Conservation (phyloP, 345 rosid genomes). For the Hevea brasiliensis region DNA sequence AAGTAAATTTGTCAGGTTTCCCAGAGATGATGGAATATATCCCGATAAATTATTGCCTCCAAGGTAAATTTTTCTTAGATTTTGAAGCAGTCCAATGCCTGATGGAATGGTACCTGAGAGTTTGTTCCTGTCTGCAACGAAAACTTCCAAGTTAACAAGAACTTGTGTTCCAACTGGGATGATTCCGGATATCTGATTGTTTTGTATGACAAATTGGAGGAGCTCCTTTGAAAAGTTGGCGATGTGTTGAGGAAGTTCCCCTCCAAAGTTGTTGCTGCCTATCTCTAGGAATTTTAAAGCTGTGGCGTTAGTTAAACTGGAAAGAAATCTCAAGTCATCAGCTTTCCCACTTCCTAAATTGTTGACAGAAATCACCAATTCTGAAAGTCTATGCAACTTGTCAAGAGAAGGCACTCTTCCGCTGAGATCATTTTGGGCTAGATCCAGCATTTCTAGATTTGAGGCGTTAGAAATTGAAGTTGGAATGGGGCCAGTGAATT, state of each 20-base stretch:
- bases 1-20: constrained; percentile 5
- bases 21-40: constrained; percentile 5
- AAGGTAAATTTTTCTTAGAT: neutral
- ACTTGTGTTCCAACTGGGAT: constrained; percentile 2
- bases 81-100: constrained; percentile 8
- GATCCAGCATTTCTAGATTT: neutral
- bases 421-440: neutral
- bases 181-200: constrained; percentile 5
- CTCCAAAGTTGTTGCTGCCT: constrained; percentile 1
- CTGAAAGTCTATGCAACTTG: neutral
- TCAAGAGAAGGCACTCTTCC: constrained; percentile 10
- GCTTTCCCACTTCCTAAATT: constrained; percentile 8
- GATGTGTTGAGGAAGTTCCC: neutral
- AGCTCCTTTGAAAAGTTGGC: neutral
- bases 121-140: neutral
- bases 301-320: constrained; percentile 4
- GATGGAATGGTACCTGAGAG: constrained; percentile 10
- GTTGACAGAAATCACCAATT: neutral
- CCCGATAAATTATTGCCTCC: neutral
- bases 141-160: neutral
- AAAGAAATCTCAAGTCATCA: constrained; percentile 9
- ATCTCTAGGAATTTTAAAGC: neutral
- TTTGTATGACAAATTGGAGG: neutral
- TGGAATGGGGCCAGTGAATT: constrained; percentile 12
- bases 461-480: constrained; percentile 10